Evolutionary conservation across 2,329 filamentous ascomycete genomes (phyloP).

Genomic region (Trichoderma breve): DNA sequence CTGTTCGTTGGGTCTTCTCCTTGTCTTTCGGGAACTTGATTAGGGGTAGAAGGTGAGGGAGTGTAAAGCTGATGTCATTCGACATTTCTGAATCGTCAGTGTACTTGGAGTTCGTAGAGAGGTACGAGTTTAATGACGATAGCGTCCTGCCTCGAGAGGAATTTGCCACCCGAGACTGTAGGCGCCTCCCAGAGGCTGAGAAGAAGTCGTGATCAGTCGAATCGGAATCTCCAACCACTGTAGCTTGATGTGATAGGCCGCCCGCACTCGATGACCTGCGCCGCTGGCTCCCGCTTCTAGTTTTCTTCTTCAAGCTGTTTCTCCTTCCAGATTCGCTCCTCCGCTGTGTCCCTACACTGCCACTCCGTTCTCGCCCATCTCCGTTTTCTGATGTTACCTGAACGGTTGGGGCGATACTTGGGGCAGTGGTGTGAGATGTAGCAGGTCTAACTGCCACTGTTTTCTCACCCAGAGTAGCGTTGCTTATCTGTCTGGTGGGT

Average conservation of each 20-base stretch:
- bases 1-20: conserved; percentile 48
- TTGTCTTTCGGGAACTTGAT: conserved; percentile 56
- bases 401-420: conserved; percentile 56
- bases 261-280: conserved; percentile 46
- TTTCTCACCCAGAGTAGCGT: conserved; percentile 38
- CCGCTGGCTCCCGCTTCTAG: conserved; percentile 49
- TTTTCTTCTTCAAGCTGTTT: conserved; percentile 53
- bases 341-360: conserved; percentile 35
- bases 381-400: conserved; percentile 70
- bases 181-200: conserved; percentile 40
- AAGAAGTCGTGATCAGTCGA: conserved; percentile 43
- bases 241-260: conserved; percentile 38
- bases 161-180: conserved; percentile 39
- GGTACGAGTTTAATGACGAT: conserved; percentile 46
- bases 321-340: conserved; percentile 49
- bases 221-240: conserved; percentile 53
- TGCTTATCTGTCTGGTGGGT: conserved; percentile 42
- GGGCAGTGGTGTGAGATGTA: conserved; percentile 46
- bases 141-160: conserved; percentile 44
- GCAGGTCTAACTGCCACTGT: conserved; percentile 31
- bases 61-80: conserved; percentile 42
- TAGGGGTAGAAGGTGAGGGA: conserved; percentile 48
- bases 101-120: conserved; percentile 41
- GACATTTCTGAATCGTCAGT: conserved; percentile 41
- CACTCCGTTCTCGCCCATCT: conserved; percentile 35